phyloP scores from a whole-genome alignment of 176 grass and related monocot species.

The Ampelocalamus luodianensis region DNA sequence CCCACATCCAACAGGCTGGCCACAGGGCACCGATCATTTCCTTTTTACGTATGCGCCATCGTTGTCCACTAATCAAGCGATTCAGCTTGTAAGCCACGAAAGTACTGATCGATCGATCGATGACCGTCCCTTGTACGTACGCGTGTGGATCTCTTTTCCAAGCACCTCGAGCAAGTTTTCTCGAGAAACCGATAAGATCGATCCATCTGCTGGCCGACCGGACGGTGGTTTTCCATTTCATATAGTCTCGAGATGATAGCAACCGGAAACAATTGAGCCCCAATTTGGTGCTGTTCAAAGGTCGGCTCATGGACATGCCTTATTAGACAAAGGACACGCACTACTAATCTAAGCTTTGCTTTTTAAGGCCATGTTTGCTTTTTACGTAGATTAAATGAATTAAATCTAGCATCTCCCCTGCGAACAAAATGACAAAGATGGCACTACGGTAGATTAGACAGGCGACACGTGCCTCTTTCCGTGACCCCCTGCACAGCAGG shows the following conservation, averaged over 20 bases:
- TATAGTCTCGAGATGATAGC: background rate
- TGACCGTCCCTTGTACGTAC: too few species aligned
- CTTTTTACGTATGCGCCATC: background rate
- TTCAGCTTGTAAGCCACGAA: too few species aligned
- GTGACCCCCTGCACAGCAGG: too few species aligned
- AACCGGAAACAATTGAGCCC: background rate
- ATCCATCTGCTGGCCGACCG: too few species aligned
- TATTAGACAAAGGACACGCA: background rate
- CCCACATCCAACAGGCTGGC: too few species aligned
- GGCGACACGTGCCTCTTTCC: too few species aligned
- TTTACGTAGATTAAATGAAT: too few species aligned
- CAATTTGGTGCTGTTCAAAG: background rate
- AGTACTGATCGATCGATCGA: background rate
- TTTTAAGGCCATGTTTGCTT: background rate
- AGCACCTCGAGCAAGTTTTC: background rate
- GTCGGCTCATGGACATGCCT: background rate
- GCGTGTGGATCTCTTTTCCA: too few species aligned
- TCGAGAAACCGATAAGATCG: background rate
- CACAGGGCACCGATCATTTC: background rate
- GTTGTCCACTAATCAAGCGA: background rate
- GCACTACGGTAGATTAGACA: too few species aligned
- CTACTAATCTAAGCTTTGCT: too few species aligned
- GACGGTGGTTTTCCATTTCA: background rate
- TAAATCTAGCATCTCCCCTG: too few species aligned
- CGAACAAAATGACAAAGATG: too few species aligned